These are phyloP conservation scores for Furcasterigmium furcatum DNA, from an alignment of 2,329 filamentous ascomycete genomes.

Conservation along the genomic window DNA sequence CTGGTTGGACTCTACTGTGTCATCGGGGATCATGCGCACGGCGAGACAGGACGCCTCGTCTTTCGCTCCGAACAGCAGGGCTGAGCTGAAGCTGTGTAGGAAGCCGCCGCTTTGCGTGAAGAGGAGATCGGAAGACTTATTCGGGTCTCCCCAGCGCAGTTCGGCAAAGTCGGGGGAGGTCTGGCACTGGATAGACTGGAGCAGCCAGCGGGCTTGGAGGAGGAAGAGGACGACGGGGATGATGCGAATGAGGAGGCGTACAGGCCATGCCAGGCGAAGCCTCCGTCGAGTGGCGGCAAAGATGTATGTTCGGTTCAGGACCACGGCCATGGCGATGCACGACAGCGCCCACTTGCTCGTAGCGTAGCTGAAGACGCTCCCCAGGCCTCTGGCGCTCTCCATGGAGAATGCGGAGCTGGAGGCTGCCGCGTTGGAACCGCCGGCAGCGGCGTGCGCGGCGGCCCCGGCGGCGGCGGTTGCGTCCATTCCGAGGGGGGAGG, in stretches of 20 bases:
- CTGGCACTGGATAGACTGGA: slow-evolving; percentile 90
- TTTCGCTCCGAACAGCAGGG: slow-evolving; percentile 68
- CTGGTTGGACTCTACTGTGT: slow-evolving; percentile 43
- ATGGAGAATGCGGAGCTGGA: slow-evolving; percentile 44
- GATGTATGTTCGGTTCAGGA: slow-evolving; percentile 89
- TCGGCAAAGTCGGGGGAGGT: slow-evolving; percentile 71
- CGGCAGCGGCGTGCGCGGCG: slow-evolving; percentile 1
- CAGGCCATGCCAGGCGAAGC: slow-evolving; percentile 70
- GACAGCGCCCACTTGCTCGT: slow-evolving; percentile 90
- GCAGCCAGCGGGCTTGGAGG: slow-evolving; percentile 64
- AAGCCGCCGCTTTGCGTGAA: slow-evolving; percentile 67
- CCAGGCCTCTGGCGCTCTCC: slow-evolving; percentile 66
- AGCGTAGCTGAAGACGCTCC: slow-evolving; percentile 84
- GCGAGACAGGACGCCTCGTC: slow-evolving; percentile 74
- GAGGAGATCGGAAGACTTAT: slow-evolving; percentile 63
- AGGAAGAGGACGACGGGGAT: slow-evolving; percentile 68
- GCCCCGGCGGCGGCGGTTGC: slow-evolving; percentile 1
- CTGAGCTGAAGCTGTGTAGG: slow-evolving; percentile 69
- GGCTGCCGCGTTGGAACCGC: not conserved
- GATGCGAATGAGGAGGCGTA: slow-evolving; percentile 67
- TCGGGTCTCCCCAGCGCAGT: slow-evolving; percentile 66
- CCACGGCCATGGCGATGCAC: slow-evolving; percentile 80
- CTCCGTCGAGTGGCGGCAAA: slow-evolving; percentile 86
- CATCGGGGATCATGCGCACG: slow-evolving; percentile 65
- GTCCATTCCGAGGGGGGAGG: slow-evolving; percentile 15